Base-by-base conservation (phyloP, 169 alveolate genomes). In the Cryptosporidium sp. region DNA sequence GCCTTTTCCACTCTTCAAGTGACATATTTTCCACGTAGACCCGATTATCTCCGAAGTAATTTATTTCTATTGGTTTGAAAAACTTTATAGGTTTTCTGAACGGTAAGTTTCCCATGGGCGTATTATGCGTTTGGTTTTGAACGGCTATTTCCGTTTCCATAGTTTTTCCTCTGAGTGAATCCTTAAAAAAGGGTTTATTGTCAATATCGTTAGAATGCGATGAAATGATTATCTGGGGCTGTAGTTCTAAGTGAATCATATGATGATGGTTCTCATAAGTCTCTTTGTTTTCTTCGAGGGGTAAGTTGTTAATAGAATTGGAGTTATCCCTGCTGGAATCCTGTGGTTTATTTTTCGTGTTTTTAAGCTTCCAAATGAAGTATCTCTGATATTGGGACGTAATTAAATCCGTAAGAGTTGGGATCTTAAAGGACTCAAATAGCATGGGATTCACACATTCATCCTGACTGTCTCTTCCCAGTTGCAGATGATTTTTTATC, bases 1-100 rank as follows among this genome's bases (percentile, higher is more conserved):
- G 70, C 31, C 43, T 33, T 35, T 31, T 33, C 86, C 70, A 73
- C 8, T 55, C 39, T 1, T 31, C 39, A 58, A 73, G 33, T 29
- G 50, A 21, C 50, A 7, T 33, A 29, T 58, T 16, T 52, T 55
- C 45, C 43, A 58, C 10, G 9, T 9, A 33, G 18, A 70, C 58
- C 50, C 84, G 26, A 39, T 73, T 73, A 55, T 73, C 86, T 10
- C 86, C 86, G 35, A 73, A 52, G 23, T 73, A 73, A n/a, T 58
- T 73, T 1, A 73, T 73, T 33, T 55, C 43, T 16, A 73, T 6
- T 5, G 84, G 84, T 50, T 50, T 70, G 5, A n/a, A 23, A 18
- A 70, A 48, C 37, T 70, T 70, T 10, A 26, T 26, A 18, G 31
- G 33, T 21, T 29, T 70, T 70, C 7, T 45, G 58, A 21, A 14